A percentile compares a stretch with the other conserved stretches of the same genome.
phyloP scores from a whole-genome alignment of 441 rosid species.

The Erodium trifolium region DNA sequence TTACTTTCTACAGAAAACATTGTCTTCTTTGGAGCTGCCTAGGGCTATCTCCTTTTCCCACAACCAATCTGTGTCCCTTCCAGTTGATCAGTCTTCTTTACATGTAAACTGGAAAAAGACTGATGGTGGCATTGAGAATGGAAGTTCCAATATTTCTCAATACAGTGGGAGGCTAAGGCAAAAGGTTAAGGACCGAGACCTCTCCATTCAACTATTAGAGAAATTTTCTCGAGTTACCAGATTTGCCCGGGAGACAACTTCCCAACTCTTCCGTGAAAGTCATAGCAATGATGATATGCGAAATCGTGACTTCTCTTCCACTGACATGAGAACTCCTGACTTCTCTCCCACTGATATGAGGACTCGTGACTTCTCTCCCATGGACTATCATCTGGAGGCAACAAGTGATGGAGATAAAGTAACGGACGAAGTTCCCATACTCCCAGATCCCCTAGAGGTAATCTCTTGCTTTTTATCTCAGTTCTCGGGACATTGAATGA shows the following conservation, averaged over 20 bases:
- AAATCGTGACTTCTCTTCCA: no score
- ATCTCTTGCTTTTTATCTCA: constrained; percentile 12
- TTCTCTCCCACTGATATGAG: constrained; percentile 14
- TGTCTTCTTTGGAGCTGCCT: constrained; percentile 92
- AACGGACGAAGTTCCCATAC: constrained; percentile 36
- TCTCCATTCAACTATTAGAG: constrained; percentile 80
- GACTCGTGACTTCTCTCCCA: constrained; percentile 31
- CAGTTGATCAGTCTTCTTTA: constrained; percentile 35
- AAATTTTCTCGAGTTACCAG: constrained; percentile 91
- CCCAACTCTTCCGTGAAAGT: constrained; percentile 71
- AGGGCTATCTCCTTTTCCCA: constrained; percentile 62
- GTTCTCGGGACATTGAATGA: background rate
- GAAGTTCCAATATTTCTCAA: constrained; percentile 33
- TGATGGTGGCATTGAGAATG: constrained; percentile 30
- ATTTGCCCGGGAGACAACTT: constrained; percentile 89
- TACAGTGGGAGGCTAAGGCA: constrained; percentile 51
- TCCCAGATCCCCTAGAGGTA: constrained; percentile 88
- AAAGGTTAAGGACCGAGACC: constrained; percentile 72
- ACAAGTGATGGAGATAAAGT: constrained; percentile 36
- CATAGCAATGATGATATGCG: constrained; percentile 46
- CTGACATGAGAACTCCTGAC: no score
- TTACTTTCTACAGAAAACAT: constrained; percentile 51
- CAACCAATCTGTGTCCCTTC: constrained; percentile 38
- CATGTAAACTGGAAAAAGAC: constrained; percentile 29
- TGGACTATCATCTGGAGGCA: constrained; percentile 35